phyloP scores from a whole-genome alignment of 257 asterid species.

The Oldenlandia corymbosa region DNA sequence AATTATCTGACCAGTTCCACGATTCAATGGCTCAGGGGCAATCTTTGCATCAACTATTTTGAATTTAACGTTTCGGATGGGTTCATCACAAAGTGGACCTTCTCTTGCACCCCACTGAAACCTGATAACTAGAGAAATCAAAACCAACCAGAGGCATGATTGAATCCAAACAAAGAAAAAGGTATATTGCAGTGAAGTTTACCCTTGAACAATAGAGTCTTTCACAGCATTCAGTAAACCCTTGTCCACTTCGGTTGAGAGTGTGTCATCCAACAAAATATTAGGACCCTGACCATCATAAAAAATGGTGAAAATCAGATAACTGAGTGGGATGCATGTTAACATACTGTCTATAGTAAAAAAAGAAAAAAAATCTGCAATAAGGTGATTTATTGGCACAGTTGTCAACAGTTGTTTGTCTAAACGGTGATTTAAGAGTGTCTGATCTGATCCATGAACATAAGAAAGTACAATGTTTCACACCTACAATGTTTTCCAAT shows the following conservation, averaged over 20 bases:
- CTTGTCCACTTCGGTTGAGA: constrained; percentile 94
- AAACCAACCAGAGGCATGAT: constrained; percentile 9
- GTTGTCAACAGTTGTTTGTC: not conserved
- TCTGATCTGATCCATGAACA: not conserved
- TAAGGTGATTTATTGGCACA: no score
- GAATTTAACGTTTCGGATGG: constrained; percentile 92
- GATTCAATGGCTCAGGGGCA: constrained; percentile 94
- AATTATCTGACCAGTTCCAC: constrained; percentile 96
- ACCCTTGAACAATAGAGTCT: constrained; percentile 99
- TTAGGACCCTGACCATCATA: constrained; percentile 71
- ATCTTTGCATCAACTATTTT: constrained; percentile 93
- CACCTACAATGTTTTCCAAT: no score
- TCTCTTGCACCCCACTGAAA: constrained; percentile 99
- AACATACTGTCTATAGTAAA: no score
- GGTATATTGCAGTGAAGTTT: constrained; percentile 10
- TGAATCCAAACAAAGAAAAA: constrained; percentile 1
- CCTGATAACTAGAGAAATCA: constrained; percentile 31
- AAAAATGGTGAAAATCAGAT: constrained; percentile 5
- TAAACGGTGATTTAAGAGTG: not conserved
- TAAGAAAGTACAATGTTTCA: no score
- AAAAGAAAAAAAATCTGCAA: no score
- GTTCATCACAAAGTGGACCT: constrained; percentile 98
- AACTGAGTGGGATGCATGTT: not conserved
- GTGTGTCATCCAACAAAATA: constrained; percentile 86
- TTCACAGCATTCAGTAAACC: constrained; percentile 75